A percentile compares a stretch with the other conserved stretches of the same genome.
These are phyloP conservation scores for Prunus armeniaca DNA, from an alignment of 306 rosid genomes.

Conservation along the genomic window DNA sequence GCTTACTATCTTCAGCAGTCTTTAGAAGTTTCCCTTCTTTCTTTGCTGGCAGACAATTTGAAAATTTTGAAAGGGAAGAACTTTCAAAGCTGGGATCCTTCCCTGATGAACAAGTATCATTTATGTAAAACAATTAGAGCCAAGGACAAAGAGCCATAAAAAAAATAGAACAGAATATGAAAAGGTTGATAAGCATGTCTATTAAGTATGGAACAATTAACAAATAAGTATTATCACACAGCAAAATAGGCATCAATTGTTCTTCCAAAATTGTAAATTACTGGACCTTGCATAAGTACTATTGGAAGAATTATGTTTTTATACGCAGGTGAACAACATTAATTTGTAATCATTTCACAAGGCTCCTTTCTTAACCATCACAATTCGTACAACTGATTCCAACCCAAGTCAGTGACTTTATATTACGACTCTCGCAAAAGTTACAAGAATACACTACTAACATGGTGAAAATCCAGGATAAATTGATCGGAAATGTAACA, in stretches of 20 bases:
- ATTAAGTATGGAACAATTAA: background rate
- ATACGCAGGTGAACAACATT: too few relatives aligned
- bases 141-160: background rate
- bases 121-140: background rate
- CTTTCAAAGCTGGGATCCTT: constrained; percentile 21
- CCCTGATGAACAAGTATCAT: constrained; percentile 27
- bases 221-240: background rate
- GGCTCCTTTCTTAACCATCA: too few relatives aligned
- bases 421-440: too few relatives aligned
- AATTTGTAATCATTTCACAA: too few relatives aligned
- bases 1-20: constrained; percentile 41
- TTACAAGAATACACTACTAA: too few relatives aligned
- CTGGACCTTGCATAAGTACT: background rate
- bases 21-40: constrained; percentile 22
- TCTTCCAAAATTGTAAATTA: background rate
- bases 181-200: background rate
- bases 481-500: too few relatives aligned
- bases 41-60: constrained; percentile 38
- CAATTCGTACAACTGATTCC: too few relatives aligned
- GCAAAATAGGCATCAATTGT: background rate
- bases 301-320: background rate
- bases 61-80: constrained; percentile 17
- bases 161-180: background rate
- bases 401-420: too few relatives aligned
- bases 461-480: too few relatives aligned